phyloP scores from a whole-genome alignment of 306 rosid species.

The Lupinus albus region DNA sequence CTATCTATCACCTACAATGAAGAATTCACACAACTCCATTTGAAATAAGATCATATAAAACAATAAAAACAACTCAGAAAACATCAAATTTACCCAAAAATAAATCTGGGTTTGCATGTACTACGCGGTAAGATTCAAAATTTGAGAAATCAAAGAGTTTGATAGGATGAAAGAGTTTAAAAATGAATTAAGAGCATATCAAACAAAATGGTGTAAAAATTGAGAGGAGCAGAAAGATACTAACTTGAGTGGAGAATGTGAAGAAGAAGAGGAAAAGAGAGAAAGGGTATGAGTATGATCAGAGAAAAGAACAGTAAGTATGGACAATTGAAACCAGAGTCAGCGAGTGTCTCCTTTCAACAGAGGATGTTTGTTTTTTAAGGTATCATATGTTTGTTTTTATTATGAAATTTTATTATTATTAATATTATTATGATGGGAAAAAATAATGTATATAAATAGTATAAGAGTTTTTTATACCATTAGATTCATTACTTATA shows the following conservation, averaged over 20 bases:
- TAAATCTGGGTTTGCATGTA: not conserved
- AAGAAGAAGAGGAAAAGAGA: constrained; percentile 15
- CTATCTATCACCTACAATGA: constrained; percentile 62
- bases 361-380: not conserved
- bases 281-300: constrained; percentile 39
- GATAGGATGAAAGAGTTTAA: constrained; percentile 37
- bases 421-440: too few species aligned
- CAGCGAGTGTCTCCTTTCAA: not conserved
- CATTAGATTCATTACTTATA: too few species aligned
- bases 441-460: too few species aligned
- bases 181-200: constrained; percentile 6
- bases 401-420: too few species aligned
- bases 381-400: too few species aligned
- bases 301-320: constrained; percentile 38
- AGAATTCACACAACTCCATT: constrained; percentile 35
- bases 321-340: constrained; percentile 7
- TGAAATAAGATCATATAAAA: constrained; percentile 38
- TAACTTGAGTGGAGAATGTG: constrained; percentile 34
- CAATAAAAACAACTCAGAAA: not conserved
- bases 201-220: not conserved
- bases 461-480: too few species aligned
- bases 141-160: constrained; percentile 36
- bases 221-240: constrained; percentile 28
- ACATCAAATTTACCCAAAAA: not conserved
- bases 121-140: constrained; percentile 6